A percentile compares a stretch with the other conserved stretches of the same genome.
Evolutionary conservation across 1,284 basidiomycete genomes (phyloP).

Genomic region (Peniophora sp.): DNA sequence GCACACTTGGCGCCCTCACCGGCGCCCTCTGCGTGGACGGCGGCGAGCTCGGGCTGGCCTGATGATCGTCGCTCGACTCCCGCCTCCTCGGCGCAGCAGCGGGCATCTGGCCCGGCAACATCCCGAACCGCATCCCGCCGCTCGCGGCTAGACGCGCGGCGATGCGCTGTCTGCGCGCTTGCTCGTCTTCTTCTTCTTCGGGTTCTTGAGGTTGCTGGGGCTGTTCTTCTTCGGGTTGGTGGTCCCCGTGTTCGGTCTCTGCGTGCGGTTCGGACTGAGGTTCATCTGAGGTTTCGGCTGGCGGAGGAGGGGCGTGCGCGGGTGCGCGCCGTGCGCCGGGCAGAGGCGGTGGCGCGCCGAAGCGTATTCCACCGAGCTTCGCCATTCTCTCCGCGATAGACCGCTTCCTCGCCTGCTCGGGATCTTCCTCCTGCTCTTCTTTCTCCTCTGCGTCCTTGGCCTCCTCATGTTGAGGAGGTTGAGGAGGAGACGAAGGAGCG

Average conservation of each 20-base stretch:
- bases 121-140: constrained; percentile 73
- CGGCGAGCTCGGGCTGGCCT: constrained; percentile 6
- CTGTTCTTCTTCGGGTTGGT: background rate
- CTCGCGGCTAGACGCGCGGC: constrained; percentile 60
- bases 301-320: constrained; percentile 21
- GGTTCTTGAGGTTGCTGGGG: constrained; percentile 7
- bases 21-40: background rate
- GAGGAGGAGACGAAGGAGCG: constrained; percentile 9
- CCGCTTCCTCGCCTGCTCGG: constrained; percentile 39
- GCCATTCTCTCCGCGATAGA: constrained; percentile 78
- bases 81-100: background rate
- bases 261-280: constrained; percentile 10
- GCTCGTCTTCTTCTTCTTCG: constrained; percentile 49
- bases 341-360: constrained; percentile 43
- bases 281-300: constrained; percentile 23
- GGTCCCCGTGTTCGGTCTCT: constrained; percentile 8
- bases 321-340: constrained; percentile 35
- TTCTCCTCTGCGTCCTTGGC: background rate
- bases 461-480: background rate
- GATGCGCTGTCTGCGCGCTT: constrained; percentile 61
- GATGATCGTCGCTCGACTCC: background rate
- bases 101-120: constrained; percentile 37
- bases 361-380: constrained; percentile 63
- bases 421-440: constrained; percentile 32
- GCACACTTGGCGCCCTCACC: constrained; percentile 2